These are phyloP conservation scores for Lepiota venenata DNA, from an alignment of 768 basidiomycete species.

Conservation along the genomic window DNA sequence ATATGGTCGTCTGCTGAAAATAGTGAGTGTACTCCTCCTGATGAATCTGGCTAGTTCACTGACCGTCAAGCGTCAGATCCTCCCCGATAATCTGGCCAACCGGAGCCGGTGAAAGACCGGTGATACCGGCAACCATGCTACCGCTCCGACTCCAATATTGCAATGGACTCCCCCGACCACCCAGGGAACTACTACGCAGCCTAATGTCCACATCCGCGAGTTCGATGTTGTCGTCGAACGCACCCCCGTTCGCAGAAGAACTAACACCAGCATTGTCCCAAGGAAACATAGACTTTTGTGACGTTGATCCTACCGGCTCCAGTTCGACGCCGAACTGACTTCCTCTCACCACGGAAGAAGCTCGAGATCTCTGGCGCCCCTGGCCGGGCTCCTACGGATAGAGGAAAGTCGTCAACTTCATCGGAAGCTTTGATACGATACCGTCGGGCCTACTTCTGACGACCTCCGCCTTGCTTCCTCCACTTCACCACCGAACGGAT, in stretches of 20 bases:
- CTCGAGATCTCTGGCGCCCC: slow-evolving; percentile 69
- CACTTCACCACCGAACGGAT: not conserved
- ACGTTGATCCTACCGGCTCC: slow-evolving; percentile 37
- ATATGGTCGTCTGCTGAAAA: slow-evolving; percentile 18
- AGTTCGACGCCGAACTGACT: slow-evolving; percentile 45
- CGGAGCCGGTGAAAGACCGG: slow-evolving; percentile 54
- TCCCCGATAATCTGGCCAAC: slow-evolving; percentile 43
- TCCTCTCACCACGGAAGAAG: slow-evolving; percentile 45
- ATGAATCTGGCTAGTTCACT: slow-evolving; percentile 10
- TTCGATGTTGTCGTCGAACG: slow-evolving; percentile 45
- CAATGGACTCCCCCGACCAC: slow-evolving; percentile 58
- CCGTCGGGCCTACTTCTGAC: slow-evolving; percentile 30
- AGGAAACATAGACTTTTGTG: slow-evolving; percentile 72
- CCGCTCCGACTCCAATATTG: slow-evolving; percentile 40
- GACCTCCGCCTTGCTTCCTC: slow-evolving; percentile 11
- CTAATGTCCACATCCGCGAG: slow-evolving; percentile 33
- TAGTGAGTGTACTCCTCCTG: slow-evolving; percentile 1
- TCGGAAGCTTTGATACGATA: not conserved
- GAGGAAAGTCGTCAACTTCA: not conserved
- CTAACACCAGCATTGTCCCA: slow-evolving; percentile 77
- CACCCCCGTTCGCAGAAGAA: slow-evolving; percentile 53
- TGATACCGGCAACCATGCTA: slow-evolving; percentile 31
- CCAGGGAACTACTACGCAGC: slow-evolving; percentile 51
- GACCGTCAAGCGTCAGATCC: slow-evolving; percentile 69
- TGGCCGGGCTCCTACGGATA: slow-evolving; percentile 74